Evolutionary conservation across 345 rosid genomes (phyloP), one percentile per base, ranked within the genome.

Genomic region (Eucalyptus virginea): DNA sequence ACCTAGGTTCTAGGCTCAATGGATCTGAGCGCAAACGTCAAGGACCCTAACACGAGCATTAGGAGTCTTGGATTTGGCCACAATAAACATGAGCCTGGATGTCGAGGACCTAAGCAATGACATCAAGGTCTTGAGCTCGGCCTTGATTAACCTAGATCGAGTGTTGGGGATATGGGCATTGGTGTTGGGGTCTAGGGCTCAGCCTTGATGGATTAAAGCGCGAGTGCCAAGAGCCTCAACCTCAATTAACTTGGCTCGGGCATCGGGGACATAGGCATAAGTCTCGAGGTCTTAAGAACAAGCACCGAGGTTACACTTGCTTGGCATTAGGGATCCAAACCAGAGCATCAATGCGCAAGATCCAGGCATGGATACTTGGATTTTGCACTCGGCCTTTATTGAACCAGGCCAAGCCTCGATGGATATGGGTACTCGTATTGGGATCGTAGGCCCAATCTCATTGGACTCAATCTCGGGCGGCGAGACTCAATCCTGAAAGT

Each of bases 241-340:
- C 24, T 52, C 56, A 19, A 52, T 52, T 52, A 52, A 52, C 24
- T 56, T 23, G 62, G 6, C 62, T 56, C 1, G 13, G 28, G 62
- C 62, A 52, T 2, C 5, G 1, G 2, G 4, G 56, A 52, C 0
- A 4, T 0, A 52, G 0, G 56, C 56, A 56, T 56, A 24, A 24
- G 12, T 24, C 23, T 56, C 3, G 1, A 21, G 5, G 6, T 56
- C 56, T 52, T 24, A 52, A 52, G 56, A 19, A 52, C 24, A 52
- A 52, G 56, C 24, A 8, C 9, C 10, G 56, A 52, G 56, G 56
- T 19, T 52, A 19, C 62, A 9, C 28, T 56, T 4, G 30, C 30
- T 21, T 56, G 60, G 11, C 5, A 56, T 56, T 56, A 24, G 5
- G 60, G 62, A 56, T 24, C 62, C 62, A 56, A 56, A 11, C 62